These are phyloP conservation scores for Vigna unguiculata DNA, from an alignment of 306 rosid genomes.

Conservation along the genomic window DNA sequence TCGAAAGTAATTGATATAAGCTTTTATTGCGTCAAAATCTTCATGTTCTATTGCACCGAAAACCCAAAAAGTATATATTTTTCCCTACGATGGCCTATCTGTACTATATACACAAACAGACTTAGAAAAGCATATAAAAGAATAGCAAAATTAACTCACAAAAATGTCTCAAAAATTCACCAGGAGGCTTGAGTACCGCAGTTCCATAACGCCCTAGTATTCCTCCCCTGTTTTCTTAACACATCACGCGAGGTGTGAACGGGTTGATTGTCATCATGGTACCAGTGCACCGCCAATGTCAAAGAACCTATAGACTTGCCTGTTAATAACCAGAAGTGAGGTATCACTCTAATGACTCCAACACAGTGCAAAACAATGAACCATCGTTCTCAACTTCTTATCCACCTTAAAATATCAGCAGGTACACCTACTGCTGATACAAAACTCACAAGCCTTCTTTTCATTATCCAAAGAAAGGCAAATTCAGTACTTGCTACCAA, in stretches of 20 bases:
- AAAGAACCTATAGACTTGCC: slow-evolving; percentile 35
- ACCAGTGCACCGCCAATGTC: slow-evolving; percentile 1
- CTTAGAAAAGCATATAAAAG: slow-evolving; percentile 12
- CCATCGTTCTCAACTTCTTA: slow-evolving; percentile 38
- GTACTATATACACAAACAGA: slow-evolving; percentile 18
- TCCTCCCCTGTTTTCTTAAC: slow-evolving; percentile 36
- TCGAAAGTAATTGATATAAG: neutral
- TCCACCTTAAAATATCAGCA: slow-evolving; percentile 39
- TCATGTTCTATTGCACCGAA: slow-evolving; percentile 4
- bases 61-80: neutral
- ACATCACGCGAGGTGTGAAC: slow-evolving; percentile 27
- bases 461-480: slow-evolving; percentile 21
- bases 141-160: slow-evolving; percentile 20
- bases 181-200: slow-evolving; percentile 11
- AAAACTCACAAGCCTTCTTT: slow-evolving; percentile 11
- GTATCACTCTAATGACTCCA: slow-evolving; percentile 45
- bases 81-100: neutral
- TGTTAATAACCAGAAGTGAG: slow-evolving; percentile 47
- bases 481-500: neutral
- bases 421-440: slow-evolving; percentile 26
- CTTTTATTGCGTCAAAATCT: slow-evolving; percentile 7
- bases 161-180: neutral
- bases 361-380: slow-evolving; percentile 38
- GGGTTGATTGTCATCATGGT: slow-evolving; percentile 23
- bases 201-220: slow-evolving; percentile 23